Evolutionary conservation across 2,329 filamentous ascomycete species (phyloP).

Genomic region (Chaetomium globosum): DNA sequence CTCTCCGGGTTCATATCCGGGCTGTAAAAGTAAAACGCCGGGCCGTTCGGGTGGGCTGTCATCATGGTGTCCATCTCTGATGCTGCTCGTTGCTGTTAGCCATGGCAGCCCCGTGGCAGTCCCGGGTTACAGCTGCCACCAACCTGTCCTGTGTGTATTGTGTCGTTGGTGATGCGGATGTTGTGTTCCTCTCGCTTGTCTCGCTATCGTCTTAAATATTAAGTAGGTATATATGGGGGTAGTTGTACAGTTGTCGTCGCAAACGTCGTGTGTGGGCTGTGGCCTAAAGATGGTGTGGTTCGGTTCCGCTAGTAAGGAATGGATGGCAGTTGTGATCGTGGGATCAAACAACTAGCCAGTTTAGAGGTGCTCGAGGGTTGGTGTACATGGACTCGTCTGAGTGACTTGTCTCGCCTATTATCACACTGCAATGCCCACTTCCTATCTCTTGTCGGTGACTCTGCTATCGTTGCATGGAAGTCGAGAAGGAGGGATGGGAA

Average conservation of each 20-base stretch:
- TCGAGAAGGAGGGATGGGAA: conserved; percentile 28
- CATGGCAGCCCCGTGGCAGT: conserved; percentile 17
- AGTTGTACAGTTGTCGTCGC: conserved; percentile 39
- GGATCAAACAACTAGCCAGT: conserved; percentile 41
- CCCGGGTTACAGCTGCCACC: conserved; percentile 35
- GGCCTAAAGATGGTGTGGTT: conserved; percentile 47
- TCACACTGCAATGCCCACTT: conserved; percentile 16
- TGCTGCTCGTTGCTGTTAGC: conserved; percentile 37
- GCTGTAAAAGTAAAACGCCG: conserved; percentile 87
- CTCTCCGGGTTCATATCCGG: conserved; percentile 73
- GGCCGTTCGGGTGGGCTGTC: conserved; percentile 62
- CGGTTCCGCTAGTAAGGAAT: conserved; percentile 48
- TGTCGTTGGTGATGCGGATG: not conserved
- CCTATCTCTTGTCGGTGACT: conserved; percentile 21
- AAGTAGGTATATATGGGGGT: conserved; percentile 39
- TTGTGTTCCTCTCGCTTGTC: conserved; percentile 17
- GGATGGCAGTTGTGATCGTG: conserved; percentile 48
- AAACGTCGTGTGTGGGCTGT: conserved; percentile 37
- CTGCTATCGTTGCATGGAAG: conserved; percentile 31
- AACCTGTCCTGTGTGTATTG: conserved; percentile 33
- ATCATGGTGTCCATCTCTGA: conserved; percentile 67
- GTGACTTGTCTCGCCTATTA: not conserved
- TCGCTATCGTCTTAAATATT: conserved; percentile 33
- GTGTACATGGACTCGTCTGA: conserved; percentile 44
- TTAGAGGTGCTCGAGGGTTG: conserved; percentile 39